Percentiles rank a stretch among this genome's conserved stretches.
These are phyloP conservation scores for Neurospora sp. DNA, from an alignment of 495 filamentous ascomycete genomes.

Conservation along the genomic window DNA sequence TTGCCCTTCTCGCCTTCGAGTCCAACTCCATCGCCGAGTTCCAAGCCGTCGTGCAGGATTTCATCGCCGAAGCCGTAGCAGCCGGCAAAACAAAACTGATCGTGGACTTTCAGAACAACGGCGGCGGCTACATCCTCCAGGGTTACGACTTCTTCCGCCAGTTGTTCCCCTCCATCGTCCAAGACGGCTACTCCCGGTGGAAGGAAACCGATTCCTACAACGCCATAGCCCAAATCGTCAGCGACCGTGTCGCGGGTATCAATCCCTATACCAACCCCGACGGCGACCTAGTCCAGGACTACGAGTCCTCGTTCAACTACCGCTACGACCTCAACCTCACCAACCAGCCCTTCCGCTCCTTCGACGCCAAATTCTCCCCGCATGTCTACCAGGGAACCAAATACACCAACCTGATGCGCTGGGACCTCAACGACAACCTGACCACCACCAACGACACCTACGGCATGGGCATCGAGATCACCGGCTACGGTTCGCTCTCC, in stretches of 20 bases:
- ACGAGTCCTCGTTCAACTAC: conserved; percentile 26
- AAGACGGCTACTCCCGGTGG: conserved; percentile 13
- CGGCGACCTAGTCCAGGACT: conserved; percentile 14
- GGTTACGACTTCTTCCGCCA: conserved; percentile 32
- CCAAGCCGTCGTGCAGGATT: conserved; percentile 27
- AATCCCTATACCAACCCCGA: conserved; percentile 18
- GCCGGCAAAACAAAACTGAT: conserved; percentile 40
- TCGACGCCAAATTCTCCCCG: conserved; percentile 29
- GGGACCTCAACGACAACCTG: conserved; percentile 28
- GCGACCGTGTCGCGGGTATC: conserved; percentile 18
- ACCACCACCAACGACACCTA: conserved; percentile 28
- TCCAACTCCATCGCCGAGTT: conserved; percentile 18
- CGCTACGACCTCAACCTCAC: conserved; percentile 28
- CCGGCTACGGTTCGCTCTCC: conserved; percentile 27
- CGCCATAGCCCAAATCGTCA: conserved; percentile 22
- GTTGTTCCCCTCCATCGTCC: conserved; percentile 19
- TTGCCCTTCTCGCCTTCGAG: conserved; percentile 17
- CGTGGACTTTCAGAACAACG: conserved; percentile 45
- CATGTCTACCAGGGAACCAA: conserved; percentile 16
- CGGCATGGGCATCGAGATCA: conserved; percentile 31
- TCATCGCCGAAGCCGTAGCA: conserved; percentile 25
- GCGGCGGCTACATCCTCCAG: conserved; percentile 37
- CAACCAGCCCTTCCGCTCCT: conserved; percentile 24
- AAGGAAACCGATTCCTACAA: conserved; percentile 23
- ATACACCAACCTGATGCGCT: conserved; percentile 29